Evolutionary conservation across 179 eudicot species (phyloP), one percentile per base, ranked within the genome.

Genomic region (Drosera spatulata): DNA sequence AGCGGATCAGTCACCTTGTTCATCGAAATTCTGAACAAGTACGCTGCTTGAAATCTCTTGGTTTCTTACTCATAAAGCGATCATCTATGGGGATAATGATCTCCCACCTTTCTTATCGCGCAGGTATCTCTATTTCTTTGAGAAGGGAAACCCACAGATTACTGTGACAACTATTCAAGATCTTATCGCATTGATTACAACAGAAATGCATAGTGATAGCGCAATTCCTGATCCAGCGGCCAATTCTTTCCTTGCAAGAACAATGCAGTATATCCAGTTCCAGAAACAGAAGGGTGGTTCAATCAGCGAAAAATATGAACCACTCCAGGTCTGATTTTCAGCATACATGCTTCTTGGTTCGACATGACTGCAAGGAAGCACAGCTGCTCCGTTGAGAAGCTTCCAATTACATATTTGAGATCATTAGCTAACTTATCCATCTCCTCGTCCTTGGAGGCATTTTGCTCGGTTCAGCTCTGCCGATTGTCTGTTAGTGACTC

Each of bases 231-330:
- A 93, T 76, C 78, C 82, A 56, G 84, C 86, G 50, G 88, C 90
- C 10, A 83, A 93, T 69, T 86, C 90, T 67, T 93, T 89, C 77
- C 79, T 93, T 68, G 79, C 96, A 8, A 84, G 90, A 64, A 85
- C 91, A 14, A 66, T 86, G 70, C 82, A 93, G 62, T 93, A 88
- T 71, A 84, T 93, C 57, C 85, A 85, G 77, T 89, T 85, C 75
- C 99, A 93, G 61, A 93, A 93, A 74, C 95, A 89, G 72, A 93
- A 93, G 69, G 99, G 99, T 37, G 99, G 99, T 39, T 80, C 90
- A 11, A 76, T 85, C 51, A 85, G 87, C 51, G 99, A 89, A 69
- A 82, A 80, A 66, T 93, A 88, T 7, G 86, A 85, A 60, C 73
- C 84, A 53, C 82, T 93, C 59, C 80, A 80, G 61, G 78, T 77